Percentiles rank a stretch among this genome's conserved stretches.
Evolutionary conservation across 352 stramenopile species (phyloP).

Genomic region (Peronospora destructor): DNA sequence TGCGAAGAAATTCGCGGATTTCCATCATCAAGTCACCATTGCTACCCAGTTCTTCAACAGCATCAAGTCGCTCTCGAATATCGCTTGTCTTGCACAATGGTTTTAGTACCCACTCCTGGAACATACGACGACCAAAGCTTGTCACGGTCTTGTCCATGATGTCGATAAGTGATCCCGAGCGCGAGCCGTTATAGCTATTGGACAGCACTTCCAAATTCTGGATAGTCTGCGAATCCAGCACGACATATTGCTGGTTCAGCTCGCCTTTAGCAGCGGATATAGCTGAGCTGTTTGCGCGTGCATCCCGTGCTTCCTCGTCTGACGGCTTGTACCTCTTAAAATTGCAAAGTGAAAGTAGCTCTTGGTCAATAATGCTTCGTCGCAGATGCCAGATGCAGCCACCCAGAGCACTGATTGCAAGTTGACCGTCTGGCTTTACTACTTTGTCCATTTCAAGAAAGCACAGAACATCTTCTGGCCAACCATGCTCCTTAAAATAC

Average conservation of each 20-base stretch:
- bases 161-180: slow-evolving; percentile 88
- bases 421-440: slow-evolving; percentile 45
- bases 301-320: slow-evolving; percentile 46
- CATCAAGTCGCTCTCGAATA: slow-evolving; percentile 94
- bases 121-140: slow-evolving; percentile 91
- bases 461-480: slow-evolving; percentile 45
- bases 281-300: slow-evolving; percentile 15
- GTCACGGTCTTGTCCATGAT: slow-evolving; percentile 89
- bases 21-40: slow-evolving; percentile 67
- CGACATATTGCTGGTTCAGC: slow-evolving; percentile 83
- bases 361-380: slow-evolving; percentile 78
- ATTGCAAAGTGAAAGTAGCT: slow-evolving; percentile 70
- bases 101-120: slow-evolving; percentile 95
- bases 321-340: slow-evolving; percentile 76
- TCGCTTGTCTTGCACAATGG: slow-evolving; percentile 91
- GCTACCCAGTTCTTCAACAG: slow-evolving; percentile 91
- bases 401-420: slow-evolving; percentile 62
- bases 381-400: slow-evolving; percentile 78
- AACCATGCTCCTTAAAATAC: slow-evolving; percentile 84
- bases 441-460: slow-evolving; percentile 74
- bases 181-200: slow-evolving; percentile 88
- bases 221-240: slow-evolving; percentile 95
- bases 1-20: slow-evolving; percentile 79
- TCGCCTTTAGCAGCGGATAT: slow-evolving; percentile 35
- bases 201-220: slow-evolving; percentile 94